Conservation (phyloP, 2,329 filamentous ascomycete species). For the Pestalotiopsis sp. region DNA sequence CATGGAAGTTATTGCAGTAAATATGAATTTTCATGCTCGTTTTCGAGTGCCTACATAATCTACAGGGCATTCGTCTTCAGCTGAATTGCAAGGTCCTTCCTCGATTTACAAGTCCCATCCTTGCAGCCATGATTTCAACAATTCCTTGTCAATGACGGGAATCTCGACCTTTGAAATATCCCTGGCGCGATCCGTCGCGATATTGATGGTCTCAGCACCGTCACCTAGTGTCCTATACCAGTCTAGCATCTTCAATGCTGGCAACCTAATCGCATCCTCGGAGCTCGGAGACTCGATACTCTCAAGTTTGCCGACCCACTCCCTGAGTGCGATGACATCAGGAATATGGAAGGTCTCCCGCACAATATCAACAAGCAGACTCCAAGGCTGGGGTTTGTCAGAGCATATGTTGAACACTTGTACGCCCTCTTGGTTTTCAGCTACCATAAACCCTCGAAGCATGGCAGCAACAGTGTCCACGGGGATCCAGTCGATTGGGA, state of each 20-base stretch:
- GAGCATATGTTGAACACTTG: not conserved
- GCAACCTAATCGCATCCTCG: constrained; percentile 16
- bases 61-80: not conserved
- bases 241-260: constrained; percentile 19
- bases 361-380: constrained; percentile 13
- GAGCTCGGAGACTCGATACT: constrained; percentile 11
- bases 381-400: constrained; percentile 16
- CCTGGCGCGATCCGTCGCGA: constrained; percentile 7
- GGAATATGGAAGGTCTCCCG: constrained; percentile 2
- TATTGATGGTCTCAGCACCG: not conserved
- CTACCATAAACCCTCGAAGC: not conserved
- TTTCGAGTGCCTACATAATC: not conserved
- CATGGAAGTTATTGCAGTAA: too few relatives aligned
- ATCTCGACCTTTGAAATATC: constrained; percentile 2
- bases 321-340: constrained; percentile 13
- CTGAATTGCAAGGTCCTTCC: not conserved
- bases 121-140: constrained; percentile 12
- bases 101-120: constrained; percentile 11
- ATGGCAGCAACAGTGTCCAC: constrained; percentile 18
- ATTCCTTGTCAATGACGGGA: constrained; percentile 5
- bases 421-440: not conserved
- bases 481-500: constrained; percentile 18
- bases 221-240: constrained; percentile 16
- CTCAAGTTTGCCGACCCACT: constrained; percentile 18
- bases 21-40: too few relatives aligned